Evolutionary conservation across 192 early-diverging fungal genomes (phyloP).

Genomic region (Blastocladiella britannica): DNA sequence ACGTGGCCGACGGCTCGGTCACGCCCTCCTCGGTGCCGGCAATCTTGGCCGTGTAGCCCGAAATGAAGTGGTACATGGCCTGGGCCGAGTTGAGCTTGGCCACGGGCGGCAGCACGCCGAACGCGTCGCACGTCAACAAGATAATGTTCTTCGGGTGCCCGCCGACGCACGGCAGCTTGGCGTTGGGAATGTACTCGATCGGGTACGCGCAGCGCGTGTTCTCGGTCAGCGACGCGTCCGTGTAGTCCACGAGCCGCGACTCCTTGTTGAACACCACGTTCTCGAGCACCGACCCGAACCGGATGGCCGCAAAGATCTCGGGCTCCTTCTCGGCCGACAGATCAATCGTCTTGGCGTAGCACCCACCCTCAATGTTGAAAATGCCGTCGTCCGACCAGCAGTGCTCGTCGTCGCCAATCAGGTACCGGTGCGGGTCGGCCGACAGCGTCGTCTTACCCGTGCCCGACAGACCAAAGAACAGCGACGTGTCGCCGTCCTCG

Average conservation of each 20-base stretch:
- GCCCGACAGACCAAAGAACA: slow-evolving; percentile 96
- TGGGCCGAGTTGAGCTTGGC: slow-evolving; percentile 69
- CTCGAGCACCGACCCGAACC: slow-evolving; percentile 79
- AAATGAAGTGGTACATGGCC: slow-evolving; percentile 94
- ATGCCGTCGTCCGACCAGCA: slow-evolving; percentile 93
- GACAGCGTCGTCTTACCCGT: slow-evolving; percentile 97
- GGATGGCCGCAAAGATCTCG: slow-evolving; percentile 92
- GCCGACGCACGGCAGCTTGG: slow-evolving; percentile 78
- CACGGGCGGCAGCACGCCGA: slow-evolving; percentile 84
- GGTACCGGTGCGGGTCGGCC: slow-evolving; percentile 71
- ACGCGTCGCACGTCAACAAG: slow-evolving; percentile 88
- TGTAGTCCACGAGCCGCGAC: slow-evolving; percentile 60
- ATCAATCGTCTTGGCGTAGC: slow-evolving; percentile 95
- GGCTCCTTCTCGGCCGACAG: slow-evolving; percentile 92
- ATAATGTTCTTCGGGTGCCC: slow-evolving; percentile 88
- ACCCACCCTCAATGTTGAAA: slow-evolving; percentile 99
- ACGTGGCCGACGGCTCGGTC: slow-evolving; percentile 75
- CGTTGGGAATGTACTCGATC: slow-evolving; percentile 85
- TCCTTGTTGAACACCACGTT: slow-evolving; percentile 70
- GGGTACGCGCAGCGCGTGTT: slow-evolving; percentile 95
- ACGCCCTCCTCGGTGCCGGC: slow-evolving; percentile 92
- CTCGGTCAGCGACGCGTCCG: slow-evolving; percentile 61
- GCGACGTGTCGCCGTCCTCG: slow-evolving; percentile 65
- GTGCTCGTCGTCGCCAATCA: slow-evolving; percentile 99
- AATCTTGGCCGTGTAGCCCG: slow-evolving; percentile 95